Conservation (phyloP, 1,139 yeast species). For the Lodderomyces pseudojiufengensis region DNA sequence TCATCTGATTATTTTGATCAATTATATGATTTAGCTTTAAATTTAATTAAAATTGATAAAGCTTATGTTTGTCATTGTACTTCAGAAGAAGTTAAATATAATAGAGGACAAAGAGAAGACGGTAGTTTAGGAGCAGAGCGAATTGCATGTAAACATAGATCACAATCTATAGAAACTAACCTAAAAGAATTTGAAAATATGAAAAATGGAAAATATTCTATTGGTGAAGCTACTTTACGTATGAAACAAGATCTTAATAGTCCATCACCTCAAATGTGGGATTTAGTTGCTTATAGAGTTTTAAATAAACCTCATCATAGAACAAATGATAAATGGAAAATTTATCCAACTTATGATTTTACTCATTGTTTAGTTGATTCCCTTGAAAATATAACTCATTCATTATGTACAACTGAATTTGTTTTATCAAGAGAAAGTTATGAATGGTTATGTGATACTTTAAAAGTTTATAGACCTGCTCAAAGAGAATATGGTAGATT, state of each 20-base stretch:
- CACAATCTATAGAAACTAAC: constrained; percentile 66
- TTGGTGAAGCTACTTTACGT: constrained; percentile 91
- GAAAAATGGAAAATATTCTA: constrained; percentile 84
- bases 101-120: constrained; percentile 86
- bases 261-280: constrained; percentile 99
- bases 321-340: constrained; percentile 95
- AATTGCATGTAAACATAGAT: constrained; percentile 74
- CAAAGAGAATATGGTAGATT: constrained; percentile 98
- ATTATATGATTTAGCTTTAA: constrained; percentile 83
- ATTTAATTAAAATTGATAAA: constrained; percentile 59
- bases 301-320: constrained; percentile 90
- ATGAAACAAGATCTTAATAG: constrained; percentile 94
- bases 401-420: constrained; percentile 94
- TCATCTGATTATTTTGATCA: constrained; percentile 93
- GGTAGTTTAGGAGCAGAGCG: constrained; percentile 94
- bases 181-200: constrained; percentile 79
- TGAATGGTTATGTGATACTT: constrained; percentile 97
- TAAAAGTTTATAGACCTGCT: constrained; percentile 95
- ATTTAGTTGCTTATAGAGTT: constrained; percentile 96
- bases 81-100: constrained; percentile 82
- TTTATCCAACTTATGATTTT: constrained; percentile 97
- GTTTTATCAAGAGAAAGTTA: constrained; percentile 88
- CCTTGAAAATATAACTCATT: constrained; percentile 91
- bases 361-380: constrained; percentile 99
- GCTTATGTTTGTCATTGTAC: constrained; percentile 96